phyloP scores from a whole-genome alignment of 768 basidiomycete species.

The Pleurotus citrinopileatus region DNA sequence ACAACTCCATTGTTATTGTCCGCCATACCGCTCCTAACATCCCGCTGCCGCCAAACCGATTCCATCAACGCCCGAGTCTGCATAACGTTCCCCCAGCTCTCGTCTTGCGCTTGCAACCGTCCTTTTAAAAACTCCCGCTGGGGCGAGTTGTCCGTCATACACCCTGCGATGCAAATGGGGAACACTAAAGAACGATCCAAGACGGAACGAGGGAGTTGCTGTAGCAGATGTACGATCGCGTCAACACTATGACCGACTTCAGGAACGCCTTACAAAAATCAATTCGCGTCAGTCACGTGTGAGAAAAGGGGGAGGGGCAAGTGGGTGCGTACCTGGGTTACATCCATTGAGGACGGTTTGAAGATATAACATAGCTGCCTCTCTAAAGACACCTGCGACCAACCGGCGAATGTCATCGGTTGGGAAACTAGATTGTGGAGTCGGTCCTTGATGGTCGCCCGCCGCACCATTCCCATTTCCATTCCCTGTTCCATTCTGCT shows the following conservation, averaged over 20 bases:
- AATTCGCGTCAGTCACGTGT: constrained; percentile 7
- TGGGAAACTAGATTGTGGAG: constrained; percentile 25
- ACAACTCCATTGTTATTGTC: neutral
- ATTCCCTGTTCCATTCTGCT: constrained; percentile 26
- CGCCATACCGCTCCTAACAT: constrained; percentile 38
- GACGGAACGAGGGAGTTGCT: constrained; percentile 52
- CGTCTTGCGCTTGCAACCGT: constrained; percentile 52
- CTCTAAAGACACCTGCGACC: constrained; percentile 58
- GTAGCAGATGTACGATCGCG: constrained; percentile 48
- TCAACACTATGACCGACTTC: constrained; percentile 65
- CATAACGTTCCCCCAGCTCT: constrained; percentile 56
- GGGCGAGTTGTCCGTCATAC: constrained; percentile 64
- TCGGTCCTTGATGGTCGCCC: constrained; percentile 1
- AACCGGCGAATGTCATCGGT: constrained; percentile 45
- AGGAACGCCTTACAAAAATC: constrained; percentile 50
- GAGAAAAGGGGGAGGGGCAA: neutral
- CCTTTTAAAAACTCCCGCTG: constrained; percentile 58
- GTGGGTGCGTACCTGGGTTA: constrained; percentile 55
- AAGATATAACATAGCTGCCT: constrained; percentile 64
- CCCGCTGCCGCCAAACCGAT: constrained; percentile 66
- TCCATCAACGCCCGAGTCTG: constrained; percentile 64
- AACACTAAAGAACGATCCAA: constrained; percentile 69
- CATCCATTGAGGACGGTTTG: constrained; percentile 69
- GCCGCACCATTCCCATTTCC: constrained; percentile 7
- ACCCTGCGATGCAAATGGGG: constrained; percentile 72